Evolutionary conservation across 805 yeast species (phyloP), one percentile per base, ranked within the genome.

Genomic region (Ogataea nakhonphanomensis): DNA sequence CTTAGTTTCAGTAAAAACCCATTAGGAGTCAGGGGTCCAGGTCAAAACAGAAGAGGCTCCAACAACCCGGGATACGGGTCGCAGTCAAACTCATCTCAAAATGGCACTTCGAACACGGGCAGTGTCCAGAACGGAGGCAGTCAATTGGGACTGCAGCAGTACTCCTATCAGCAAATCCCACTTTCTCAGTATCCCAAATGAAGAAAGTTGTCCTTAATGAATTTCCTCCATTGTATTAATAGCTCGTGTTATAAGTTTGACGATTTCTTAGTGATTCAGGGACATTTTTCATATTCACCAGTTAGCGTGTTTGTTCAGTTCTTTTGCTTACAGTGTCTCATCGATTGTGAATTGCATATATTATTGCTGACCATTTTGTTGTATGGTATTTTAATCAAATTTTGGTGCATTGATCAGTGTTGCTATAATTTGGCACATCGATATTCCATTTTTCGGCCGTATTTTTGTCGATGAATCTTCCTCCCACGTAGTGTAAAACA

Each of bases 1-100:
- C 72, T 93, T 44, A 85, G 96, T 38, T 93, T 90, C 59, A 87
- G 96, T 31, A 93, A 93, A 66, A 93, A 93, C 61, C 99, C 99
- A 14, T 74, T 93, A 51, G 99, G 99, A 29, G 99, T 93, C 3
- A 78, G 99, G 53, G 95, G 96, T 4, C 64, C 64, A 11, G 58
- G 59, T 24, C 64, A 58, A 41, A 55, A 52, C 30, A 51, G 65
- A 47, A 48, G 64, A 44, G 52, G 53, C 17, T 51, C 55, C 9
- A 35, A 45, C 5, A 50, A 46, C 37, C 46, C 53, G 7, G 43
- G 43, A 14, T 48, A 33, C 38, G 33, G 41, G 23, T 31, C 53
- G n/a, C 37, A 43, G 8, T 43, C 31, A 30, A 44, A 36, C 39
- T 30, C 39, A 10, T 23, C 43, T 9, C 45, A 39, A 20, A 45